phyloP scores from a whole-genome alignment of 140 eudicot genomes.

The Senecio squalidus region DNA sequence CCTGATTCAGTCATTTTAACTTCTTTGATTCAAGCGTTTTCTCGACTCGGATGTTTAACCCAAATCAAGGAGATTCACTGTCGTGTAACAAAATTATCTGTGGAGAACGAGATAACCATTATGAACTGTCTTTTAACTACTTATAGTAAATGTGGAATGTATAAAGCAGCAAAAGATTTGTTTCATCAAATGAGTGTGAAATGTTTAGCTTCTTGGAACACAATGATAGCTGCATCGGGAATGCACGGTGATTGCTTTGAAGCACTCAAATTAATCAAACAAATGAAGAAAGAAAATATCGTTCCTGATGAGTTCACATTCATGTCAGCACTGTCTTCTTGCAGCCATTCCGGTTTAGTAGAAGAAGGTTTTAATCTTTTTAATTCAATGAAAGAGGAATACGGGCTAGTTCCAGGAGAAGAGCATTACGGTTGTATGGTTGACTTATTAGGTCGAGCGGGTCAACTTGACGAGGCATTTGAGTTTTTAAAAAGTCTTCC shows the following conservation, averaged over 20 bases:
- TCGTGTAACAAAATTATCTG: constrained; percentile 28
- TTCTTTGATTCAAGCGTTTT: constrained; percentile 48
- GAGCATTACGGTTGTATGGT: constrained; percentile 65
- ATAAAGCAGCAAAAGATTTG: constrained; percentile 28
- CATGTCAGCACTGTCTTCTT: constrained; percentile 45
- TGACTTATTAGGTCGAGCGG: constrained; percentile 54
- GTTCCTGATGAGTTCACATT: constrained; percentile 49
- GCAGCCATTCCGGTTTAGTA: constrained; percentile 56
- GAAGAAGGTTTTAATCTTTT: constrained; percentile 40
- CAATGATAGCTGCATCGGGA: constrained; percentile 65
- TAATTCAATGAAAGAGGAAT: constrained; percentile 43
- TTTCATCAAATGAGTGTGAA: constrained; percentile 28
- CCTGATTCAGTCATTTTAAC: constrained; percentile 49
- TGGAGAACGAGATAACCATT: constrained; percentile 37
- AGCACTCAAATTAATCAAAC: constrained; percentile 34
- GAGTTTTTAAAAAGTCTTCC: constrained; percentile 34
- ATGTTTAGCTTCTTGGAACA: constrained; percentile 55
- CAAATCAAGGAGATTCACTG: constrained; percentile 45
- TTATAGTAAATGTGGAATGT: constrained; percentile 53
- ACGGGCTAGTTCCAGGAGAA: constrained; percentile 35
- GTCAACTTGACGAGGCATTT: constrained; percentile 51
- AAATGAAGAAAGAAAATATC: constrained; percentile 31
- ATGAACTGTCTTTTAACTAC: constrained; percentile 46
- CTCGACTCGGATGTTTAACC: constrained; percentile 32
- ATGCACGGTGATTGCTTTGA: constrained; percentile 45